phyloP scores from a whole-genome alignment of 1,139 yeast species.

The Yamadazyma siamensis region DNA sequence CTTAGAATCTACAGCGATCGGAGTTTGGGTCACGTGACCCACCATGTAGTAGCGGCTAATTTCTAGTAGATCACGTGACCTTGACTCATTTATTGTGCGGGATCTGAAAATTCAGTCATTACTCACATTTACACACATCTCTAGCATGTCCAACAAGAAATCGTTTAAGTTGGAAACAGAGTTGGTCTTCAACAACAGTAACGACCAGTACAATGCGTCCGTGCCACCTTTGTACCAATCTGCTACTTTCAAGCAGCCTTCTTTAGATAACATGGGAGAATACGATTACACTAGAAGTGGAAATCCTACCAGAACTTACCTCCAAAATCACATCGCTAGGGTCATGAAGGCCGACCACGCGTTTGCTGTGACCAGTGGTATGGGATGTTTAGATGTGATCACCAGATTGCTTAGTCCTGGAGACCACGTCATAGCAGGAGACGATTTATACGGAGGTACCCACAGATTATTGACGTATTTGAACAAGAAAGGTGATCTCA shows the following conservation, averaged over 20 bases:
- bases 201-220: slow-evolving; percentile 77
- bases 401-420: slow-evolving; percentile 70
- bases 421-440: slow-evolving; percentile 87
- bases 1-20: too few species aligned
- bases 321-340: slow-evolving; percentile 73
- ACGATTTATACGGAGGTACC: slow-evolving; percentile 91
- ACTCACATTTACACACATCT: too few species aligned
- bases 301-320: slow-evolving; percentile 81
- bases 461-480: slow-evolving; percentile 78
- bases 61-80: too few species aligned
- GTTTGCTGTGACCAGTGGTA: slow-evolving; percentile 84
- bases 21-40: too few species aligned
- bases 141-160: too few species aligned
- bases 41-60: too few species aligned
- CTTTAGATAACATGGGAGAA: slow-evolving; percentile 73
- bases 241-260: slow-evolving; percentile 86
- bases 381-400: slow-evolving; percentile 89
- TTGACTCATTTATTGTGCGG: too few species aligned
- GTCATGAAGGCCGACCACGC: slow-evolving; percentile 73
- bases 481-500: slow-evolving; percentile 62
- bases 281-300: slow-evolving; percentile 95
- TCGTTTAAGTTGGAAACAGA: slow-evolving; percentile 62
- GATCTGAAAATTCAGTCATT: too few species aligned
- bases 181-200: slow-evolving; percentile 61
- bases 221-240: slow-evolving; percentile 89